Evolutionary conservation across 2,329 filamentous ascomycete genomes (phyloP).

Genomic region (Beauveria sp.): DNA sequence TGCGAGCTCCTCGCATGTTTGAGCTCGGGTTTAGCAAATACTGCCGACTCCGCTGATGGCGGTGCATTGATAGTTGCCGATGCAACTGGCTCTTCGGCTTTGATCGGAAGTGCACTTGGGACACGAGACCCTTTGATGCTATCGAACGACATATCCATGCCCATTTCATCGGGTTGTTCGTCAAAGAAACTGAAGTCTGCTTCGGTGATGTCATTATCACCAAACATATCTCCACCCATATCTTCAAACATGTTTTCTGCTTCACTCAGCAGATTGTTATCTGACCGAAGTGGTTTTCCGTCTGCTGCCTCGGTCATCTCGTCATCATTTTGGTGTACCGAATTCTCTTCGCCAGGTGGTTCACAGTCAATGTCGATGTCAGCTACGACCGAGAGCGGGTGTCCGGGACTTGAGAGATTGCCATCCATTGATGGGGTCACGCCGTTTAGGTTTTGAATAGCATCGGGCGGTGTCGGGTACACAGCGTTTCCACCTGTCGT

Average conservation of each 20-base stretch:
- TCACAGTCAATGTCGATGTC: constrained; percentile 28
- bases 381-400: constrained; percentile 22
- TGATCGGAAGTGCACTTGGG: constrained; percentile 11
- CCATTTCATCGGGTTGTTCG: constrained; percentile 41
- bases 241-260: constrained; percentile 60
- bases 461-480: constrained; percentile 67
- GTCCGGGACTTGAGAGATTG: constrained; percentile 47
- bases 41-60: constrained; percentile 21
- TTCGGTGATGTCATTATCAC: constrained; percentile 68
- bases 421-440: constrained; percentile 51
- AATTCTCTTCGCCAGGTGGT: constrained; percentile 18
- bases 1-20: constrained; percentile 50
- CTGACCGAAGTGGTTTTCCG: constrained; percentile 36
- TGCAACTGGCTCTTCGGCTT: constrained; percentile 12
- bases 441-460: constrained; percentile 44
- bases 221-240: constrained; percentile 62
- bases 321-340: constrained; percentile 6
- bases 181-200: constrained; percentile 82
- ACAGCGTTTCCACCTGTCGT: constrained; percentile 45
- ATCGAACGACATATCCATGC: constrained; percentile 27
- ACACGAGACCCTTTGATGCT: constrained; percentile 14
- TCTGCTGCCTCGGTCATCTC: constrained; percentile 28
- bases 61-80: constrained; percentile 14
- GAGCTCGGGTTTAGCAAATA: constrained; percentile 53
- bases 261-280: constrained; percentile 35